These are phyloP conservation scores for Amorphotheca resinae DNA, from an alignment of 495 filamentous ascomycete species.

Conservation along the genomic window DNA sequence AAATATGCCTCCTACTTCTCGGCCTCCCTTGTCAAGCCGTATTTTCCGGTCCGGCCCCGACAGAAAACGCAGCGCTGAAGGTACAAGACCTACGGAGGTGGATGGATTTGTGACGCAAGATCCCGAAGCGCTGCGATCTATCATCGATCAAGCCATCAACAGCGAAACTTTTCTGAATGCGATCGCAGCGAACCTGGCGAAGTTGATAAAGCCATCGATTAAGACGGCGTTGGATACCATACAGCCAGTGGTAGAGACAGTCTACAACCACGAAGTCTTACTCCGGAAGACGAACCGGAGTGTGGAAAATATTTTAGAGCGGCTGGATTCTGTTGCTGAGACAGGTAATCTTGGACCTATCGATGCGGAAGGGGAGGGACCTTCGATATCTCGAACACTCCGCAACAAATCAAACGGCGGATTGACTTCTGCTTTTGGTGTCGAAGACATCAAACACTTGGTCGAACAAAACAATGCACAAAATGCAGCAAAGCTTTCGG, in stretches of 20 bases:
- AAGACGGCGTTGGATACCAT: constrained; percentile 19
- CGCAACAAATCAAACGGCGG: neutral
- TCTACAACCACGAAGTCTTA: constrained; percentile 18
- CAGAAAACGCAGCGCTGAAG: constrained; percentile 1
- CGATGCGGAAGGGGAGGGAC: neutral
- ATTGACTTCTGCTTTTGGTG: neutral
- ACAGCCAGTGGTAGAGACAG: constrained; percentile 20
- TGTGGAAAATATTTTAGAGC: constrained; percentile 16
- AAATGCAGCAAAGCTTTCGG: constrained; percentile 8
- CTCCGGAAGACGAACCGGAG: constrained; percentile 18
- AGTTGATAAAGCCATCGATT: constrained; percentile 18
- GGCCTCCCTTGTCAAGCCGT: constrained; percentile 9
- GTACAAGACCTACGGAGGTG: neutral
- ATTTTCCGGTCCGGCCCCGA: constrained; percentile 10
- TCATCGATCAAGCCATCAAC: constrained; percentile 19
- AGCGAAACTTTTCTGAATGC: constrained; percentile 19
- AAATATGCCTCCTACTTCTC: neutral
- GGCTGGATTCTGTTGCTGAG: constrained; percentile 10
- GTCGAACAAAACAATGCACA: constrained; percentile 11
- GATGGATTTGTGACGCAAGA: constrained; percentile 13
- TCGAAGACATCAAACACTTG: neutral
- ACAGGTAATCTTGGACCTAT: neutral
- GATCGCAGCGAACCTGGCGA: constrained; percentile 17
- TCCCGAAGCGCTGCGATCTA: constrained; percentile 12
- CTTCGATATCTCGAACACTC: neutral